phyloP scores from a whole-genome alignment of 495 filamentous ascomycete genomes.

The Diplogelasinospora grovesii region DNA sequence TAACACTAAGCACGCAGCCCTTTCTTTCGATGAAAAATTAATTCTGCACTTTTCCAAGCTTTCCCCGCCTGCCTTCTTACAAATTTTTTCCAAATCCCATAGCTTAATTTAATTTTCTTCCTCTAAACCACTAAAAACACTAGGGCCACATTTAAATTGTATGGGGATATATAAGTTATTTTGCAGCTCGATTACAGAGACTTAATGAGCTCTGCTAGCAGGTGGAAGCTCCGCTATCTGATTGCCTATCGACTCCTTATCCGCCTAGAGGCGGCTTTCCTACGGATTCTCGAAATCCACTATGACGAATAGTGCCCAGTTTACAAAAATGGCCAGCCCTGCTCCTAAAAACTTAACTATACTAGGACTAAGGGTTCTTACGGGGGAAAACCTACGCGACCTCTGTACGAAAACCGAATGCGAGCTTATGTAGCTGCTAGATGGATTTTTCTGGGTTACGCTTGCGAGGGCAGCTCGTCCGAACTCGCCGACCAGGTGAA shows the following conservation, averaged over 20 bases:
- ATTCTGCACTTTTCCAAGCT: too few species aligned
- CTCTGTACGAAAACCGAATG: constrained; percentile 7
- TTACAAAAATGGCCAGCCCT: too few species aligned
- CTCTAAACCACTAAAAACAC: too few species aligned
- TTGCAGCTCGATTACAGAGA: constrained; percentile 2
- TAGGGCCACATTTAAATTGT: background rate
- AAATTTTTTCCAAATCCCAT: too few species aligned
- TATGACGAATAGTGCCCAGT: constrained; percentile 4
- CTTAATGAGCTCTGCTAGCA: constrained; percentile 5
- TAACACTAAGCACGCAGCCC: too few species aligned
- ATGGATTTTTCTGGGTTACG: constrained; percentile 6
- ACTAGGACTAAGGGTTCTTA: too few species aligned
- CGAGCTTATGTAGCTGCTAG: constrained; percentile 5
- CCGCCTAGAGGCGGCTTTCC: constrained; percentile 3
- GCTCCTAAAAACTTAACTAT: too few species aligned
- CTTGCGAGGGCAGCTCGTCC: background rate
- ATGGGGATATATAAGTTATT: constrained; percentile 2
- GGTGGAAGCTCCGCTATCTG: constrained; percentile 6
- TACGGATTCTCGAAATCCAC: constrained; percentile 1
- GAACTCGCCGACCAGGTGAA: background rate
- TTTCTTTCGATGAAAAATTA: too few species aligned
- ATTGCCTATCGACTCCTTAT: constrained; percentile 8
- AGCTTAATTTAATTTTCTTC: too few species aligned
- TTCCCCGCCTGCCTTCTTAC: too few species aligned
- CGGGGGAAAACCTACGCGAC: constrained; percentile 1